phyloP scores from a whole-genome alignment of 371 early-diverging fungal species.

The Zancudomyces culisetae region DNA sequence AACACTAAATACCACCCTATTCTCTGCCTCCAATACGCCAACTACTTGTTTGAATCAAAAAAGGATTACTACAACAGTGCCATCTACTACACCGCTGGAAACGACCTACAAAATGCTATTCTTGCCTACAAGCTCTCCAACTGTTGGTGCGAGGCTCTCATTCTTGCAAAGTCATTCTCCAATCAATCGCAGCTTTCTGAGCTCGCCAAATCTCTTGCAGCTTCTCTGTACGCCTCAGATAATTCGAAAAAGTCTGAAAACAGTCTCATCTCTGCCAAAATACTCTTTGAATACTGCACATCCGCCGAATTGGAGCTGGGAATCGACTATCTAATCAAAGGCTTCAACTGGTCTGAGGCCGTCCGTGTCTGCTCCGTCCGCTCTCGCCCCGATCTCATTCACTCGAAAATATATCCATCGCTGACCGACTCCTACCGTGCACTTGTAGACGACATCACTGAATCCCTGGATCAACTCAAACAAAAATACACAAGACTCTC shows the following conservation, averaged over 20 bases:
- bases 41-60: conserved; percentile 30
- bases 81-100: conserved; percentile 41
- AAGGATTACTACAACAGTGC: conserved; percentile 49
- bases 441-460: conserved; percentile 47
- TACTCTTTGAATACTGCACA: conserved; percentile 20
- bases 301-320: conserved; percentile 19
- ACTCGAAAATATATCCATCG: conserved; percentile 53
- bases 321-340: conserved; percentile 13
- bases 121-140: conserved; percentile 42
- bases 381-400: conserved; percentile 43
- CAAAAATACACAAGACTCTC: conserved; percentile 27
- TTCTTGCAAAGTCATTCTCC: conserved; percentile 26
- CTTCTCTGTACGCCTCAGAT: neutral
- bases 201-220: conserved; percentile 6
- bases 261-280: conserved; percentile 17
- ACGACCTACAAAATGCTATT: conserved; percentile 35
- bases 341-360: conserved; percentile 21
- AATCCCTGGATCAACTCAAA: conserved; percentile 45
- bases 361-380: conserved; percentile 22
- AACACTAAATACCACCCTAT: conserved; percentile 15
- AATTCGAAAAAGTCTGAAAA: neutral
- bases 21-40: conserved; percentile 41
- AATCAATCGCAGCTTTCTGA: conserved; percentile 8
- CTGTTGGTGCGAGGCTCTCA: conserved; percentile 47
- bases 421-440: conserved; percentile 38